phyloP scores from a whole-genome alignment of 1,284 basidiomycete genomes.

The Tetrapyrgos nigripes region DNA sequence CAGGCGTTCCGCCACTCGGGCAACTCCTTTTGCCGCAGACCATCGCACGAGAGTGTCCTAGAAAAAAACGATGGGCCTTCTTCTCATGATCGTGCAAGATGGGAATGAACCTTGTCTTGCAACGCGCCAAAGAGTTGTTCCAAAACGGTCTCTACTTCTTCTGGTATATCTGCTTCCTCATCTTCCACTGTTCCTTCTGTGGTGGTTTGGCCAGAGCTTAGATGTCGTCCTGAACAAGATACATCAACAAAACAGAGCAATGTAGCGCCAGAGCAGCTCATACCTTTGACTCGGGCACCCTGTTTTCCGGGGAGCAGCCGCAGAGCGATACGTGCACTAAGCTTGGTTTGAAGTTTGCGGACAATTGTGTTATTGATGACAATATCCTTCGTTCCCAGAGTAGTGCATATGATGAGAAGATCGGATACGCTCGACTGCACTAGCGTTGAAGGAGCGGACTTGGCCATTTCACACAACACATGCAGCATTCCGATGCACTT shows the following conservation, averaged over 20 bases:
- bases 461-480: conserved; percentile 76
- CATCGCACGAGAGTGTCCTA: conserved; percentile 96
- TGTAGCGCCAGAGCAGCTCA: conserved; percentile 9
- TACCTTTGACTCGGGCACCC: conserved; percentile 48
- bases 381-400: conserved; percentile 44
- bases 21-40: conserved; percentile 93
- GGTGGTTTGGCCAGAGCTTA: conserved; percentile 26
- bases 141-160: conserved; percentile 80
- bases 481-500: conserved; percentile 78
- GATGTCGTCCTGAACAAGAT: conserved; percentile 7
- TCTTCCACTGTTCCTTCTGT: conserved; percentile 28
- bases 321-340: conserved; percentile 67
- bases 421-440: conserved; percentile 49
- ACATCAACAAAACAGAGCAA: background rate
- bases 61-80: background rate
- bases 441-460: conserved; percentile 66
- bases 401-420: conserved; percentile 51
- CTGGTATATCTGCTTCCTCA: conserved; percentile 77
- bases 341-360: conserved; percentile 71
- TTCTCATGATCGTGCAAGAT: background rate
- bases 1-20: conserved; percentile 84
- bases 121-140: conserved; percentile 79
- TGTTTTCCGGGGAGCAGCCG: conserved; percentile 62
- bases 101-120: conserved; percentile 77
- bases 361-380: conserved; percentile 66